Conservation (phyloP, 345 rosid genomes). For the Brassica rapa region DNA sequence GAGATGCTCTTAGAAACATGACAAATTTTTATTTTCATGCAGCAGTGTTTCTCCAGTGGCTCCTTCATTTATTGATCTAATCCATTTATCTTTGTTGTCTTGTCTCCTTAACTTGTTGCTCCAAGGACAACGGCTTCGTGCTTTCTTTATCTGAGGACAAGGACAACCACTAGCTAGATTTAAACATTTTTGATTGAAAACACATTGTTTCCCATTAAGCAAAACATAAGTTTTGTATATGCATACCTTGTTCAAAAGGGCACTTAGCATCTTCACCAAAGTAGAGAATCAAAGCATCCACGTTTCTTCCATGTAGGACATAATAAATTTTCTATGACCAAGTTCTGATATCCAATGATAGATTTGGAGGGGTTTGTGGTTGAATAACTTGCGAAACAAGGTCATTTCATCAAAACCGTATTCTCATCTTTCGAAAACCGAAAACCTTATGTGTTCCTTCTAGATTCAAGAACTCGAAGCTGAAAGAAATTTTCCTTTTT, state of each 20-base stretch:
- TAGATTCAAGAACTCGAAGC: too few species aligned
- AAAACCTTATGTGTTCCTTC: too few species aligned
- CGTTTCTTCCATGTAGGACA: conserved; percentile 68
- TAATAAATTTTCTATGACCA: neutral
- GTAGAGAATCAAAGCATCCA: too few species aligned
- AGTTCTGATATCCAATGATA: conserved; percentile 10
- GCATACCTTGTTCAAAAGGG: conserved; percentile 86
- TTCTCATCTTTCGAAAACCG: too few species aligned
- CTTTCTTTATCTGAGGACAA: conserved; percentile 41
- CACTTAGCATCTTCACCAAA: conserved; percentile 93
- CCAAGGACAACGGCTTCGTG: conserved; percentile 19
- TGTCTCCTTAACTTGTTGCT: conserved; percentile 10
- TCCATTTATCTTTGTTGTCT: conserved; percentile 21
- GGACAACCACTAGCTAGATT: conserved; percentile 14
- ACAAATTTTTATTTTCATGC: neutral
- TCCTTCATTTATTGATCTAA: conserved; percentile 16
- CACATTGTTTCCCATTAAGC: neutral
- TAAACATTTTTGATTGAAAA: neutral
- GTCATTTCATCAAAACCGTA: too few species aligned
- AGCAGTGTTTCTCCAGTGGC: neutral
- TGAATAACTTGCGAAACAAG: too few species aligned
- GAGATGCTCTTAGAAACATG: neutral
- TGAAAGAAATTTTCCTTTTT: too few species aligned
- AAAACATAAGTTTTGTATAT: neutral
- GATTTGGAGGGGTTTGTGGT: too few species aligned